Conservation (phyloP, 345 rosid genomes). For the Balakata baccata region DNA sequence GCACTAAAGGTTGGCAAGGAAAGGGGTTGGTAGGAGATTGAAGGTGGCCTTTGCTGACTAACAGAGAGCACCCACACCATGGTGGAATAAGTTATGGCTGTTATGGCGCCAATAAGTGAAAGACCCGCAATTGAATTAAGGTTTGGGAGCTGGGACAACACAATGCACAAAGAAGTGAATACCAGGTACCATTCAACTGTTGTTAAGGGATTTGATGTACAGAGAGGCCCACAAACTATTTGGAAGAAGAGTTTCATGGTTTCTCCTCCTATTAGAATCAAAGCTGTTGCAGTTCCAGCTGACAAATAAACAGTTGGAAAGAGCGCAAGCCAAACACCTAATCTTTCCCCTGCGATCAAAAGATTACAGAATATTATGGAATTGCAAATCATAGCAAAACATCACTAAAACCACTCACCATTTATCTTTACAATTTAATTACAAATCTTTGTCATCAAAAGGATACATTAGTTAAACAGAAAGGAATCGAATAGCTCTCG, state of each 20-base stretch:
- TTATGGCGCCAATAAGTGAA: constrained; percentile 87
- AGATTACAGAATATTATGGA: background rate
- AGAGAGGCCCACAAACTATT: constrained; percentile 84
- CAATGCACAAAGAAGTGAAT: constrained; percentile 87
- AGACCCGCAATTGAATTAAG: constrained; percentile 96
- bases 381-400: no score
- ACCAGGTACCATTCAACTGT: constrained; percentile 97
- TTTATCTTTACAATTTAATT: no score
- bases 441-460: no score
- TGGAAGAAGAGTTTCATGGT: constrained; percentile 93
- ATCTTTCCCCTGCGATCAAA: constrained; percentile 60
- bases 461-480: no score
- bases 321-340: constrained; percentile 90
- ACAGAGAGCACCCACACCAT: constrained; percentile 98
- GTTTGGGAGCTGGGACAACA: constrained; percentile 95
- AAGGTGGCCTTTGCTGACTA: constrained; percentile 78
- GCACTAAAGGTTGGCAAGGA: constrained; percentile 60
- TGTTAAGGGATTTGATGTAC: constrained; percentile 82
- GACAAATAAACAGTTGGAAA: constrained; percentile 94
- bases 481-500: no score
- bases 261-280: constrained; percentile 91
- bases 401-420: no score
- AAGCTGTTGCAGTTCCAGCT: constrained; percentile 93
- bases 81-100: constrained; percentile 85
- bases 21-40: constrained; percentile 71